Evolutionary conservation across 495 filamentous ascomycete genomes (phyloP).

Genomic region (Echria macrotheca): DNA sequence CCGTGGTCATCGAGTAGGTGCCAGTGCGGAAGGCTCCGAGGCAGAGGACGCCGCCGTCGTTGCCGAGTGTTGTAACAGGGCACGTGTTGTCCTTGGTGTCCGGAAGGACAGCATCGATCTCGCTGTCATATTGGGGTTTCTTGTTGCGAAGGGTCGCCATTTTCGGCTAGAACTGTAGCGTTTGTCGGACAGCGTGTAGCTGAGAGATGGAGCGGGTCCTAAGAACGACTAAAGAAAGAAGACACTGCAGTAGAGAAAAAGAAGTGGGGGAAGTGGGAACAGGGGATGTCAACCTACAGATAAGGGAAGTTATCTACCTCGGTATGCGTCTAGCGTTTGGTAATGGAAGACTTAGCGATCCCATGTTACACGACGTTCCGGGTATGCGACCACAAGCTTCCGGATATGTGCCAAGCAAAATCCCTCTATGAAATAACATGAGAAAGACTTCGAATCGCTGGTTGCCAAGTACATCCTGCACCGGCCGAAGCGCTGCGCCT

Average conservation of each 20-base stretch:
- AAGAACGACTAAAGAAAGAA: too few relatives aligned
- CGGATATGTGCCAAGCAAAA: too few relatives aligned
- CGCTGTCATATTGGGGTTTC: not conserved
- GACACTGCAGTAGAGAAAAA: not conserved
- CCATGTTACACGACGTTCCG: conserved; percentile 4
- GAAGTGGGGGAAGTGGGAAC: not conserved
- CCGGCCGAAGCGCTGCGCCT: not conserved
- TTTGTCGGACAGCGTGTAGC: not conserved
- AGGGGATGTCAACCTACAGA: not conserved
- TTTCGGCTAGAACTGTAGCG: not conserved
- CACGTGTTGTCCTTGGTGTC: conserved; percentile 4
- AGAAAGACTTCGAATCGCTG: too few relatives aligned
- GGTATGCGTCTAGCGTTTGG: not conserved
- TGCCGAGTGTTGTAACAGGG: conserved; percentile 3
- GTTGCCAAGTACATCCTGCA: too few relatives aligned
- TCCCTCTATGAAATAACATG: too few relatives aligned
- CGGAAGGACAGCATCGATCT: not conserved
- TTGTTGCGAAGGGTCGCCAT: not conserved
- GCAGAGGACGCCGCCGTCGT: conserved; percentile 8
- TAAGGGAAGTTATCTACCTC: not conserved
- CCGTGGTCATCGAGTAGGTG: conserved; percentile 5
- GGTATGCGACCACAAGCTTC: not conserved
- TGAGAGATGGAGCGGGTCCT: not conserved
- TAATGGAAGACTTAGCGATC: not conserved
- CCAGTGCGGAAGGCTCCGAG: conserved; percentile 7